These are phyloP conservation scores for Lentinula boryana DNA, from an alignment of 768 basidiomycete species.

Conservation along the genomic window DNA sequence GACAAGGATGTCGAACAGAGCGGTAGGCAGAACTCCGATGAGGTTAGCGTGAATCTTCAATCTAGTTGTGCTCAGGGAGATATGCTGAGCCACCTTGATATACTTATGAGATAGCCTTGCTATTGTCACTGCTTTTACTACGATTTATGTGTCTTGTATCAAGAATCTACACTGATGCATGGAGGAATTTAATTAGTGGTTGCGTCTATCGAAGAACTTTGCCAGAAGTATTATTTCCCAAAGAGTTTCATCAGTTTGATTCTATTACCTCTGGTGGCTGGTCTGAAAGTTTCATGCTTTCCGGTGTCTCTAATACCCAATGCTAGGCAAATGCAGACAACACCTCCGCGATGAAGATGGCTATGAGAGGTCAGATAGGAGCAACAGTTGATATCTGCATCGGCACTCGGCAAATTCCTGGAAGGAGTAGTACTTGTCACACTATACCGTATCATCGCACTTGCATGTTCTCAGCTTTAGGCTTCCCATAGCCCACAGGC, in stretches of 20 bases:
- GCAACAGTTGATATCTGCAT: constrained; percentile 75
- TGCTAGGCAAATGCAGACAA: constrained; percentile 58
- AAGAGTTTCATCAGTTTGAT: constrained; percentile 87
- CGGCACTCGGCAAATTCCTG: too few relatives aligned
- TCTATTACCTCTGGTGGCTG: constrained; percentile 65
- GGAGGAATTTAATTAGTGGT: constrained; percentile 47
- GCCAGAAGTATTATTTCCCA: constrained; percentile 71
- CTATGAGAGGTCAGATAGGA: constrained; percentile 66
- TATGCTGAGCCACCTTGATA: too few relatives aligned
- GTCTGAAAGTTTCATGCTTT: too few relatives aligned
- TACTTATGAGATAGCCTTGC: neutral
- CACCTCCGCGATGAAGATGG: constrained; percentile 77
- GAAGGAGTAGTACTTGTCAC: constrained; percentile 77
- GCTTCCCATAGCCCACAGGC: too few relatives aligned
- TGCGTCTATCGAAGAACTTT: constrained; percentile 88
- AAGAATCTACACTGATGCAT: constrained; percentile 16
- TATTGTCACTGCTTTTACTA: neutral
- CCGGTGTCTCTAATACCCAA: too few relatives aligned
- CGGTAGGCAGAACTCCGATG: constrained; percentile 12
- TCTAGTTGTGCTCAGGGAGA: constrained; percentile 3
- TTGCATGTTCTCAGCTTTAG: neutral
- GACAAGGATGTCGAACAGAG: neutral
- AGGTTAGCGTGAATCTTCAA: constrained; percentile 39
- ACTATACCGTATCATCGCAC: constrained; percentile 72
- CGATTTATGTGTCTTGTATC: neutral